Conservation (phyloP, 1,284 basidiomycete genomes). For the Grifola frondosa region DNA sequence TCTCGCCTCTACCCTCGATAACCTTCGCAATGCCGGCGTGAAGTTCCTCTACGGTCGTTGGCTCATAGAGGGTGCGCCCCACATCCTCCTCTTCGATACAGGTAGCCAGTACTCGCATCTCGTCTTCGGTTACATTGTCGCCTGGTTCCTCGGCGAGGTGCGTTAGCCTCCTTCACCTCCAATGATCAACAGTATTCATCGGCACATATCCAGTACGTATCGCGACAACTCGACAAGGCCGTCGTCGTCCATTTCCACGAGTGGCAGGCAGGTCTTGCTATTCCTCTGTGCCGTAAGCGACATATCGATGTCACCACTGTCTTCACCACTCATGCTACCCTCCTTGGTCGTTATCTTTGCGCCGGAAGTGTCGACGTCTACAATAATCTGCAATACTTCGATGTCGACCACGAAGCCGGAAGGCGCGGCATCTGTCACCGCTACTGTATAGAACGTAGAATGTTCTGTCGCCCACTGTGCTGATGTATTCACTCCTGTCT, state of each 20-base stretch:
- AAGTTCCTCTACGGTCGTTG: constrained; percentile 95
- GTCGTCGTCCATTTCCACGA: constrained; percentile 99
- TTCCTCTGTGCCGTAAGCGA: constrained; percentile 93
- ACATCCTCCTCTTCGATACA: constrained; percentile 94
- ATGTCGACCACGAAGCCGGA: constrained; percentile 98
- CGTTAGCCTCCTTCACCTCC: constrained; percentile 32
- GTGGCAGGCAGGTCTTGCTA: constrained; percentile 98
- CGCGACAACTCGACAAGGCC: constrained; percentile 77
- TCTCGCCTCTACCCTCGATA: constrained; percentile 67
- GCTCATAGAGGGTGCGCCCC: constrained; percentile 95
- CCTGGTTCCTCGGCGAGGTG: constrained; percentile 99
- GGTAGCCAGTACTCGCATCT: constrained; percentile 85
- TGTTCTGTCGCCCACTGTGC: constrained; percentile 92
- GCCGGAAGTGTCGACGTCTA: constrained; percentile 98
- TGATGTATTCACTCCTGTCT: constrained; percentile 98
- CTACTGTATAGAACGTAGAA: constrained; percentile 98
- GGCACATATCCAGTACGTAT: constrained; percentile 85
- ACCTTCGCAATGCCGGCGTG: constrained; percentile 86
- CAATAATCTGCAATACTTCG: constrained; percentile 99
- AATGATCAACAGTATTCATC: too few relatives aligned
- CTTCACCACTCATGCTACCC: constrained; percentile 97
- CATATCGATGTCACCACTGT: constrained; percentile 98
- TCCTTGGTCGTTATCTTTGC: constrained; percentile 96
- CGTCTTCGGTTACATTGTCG: constrained; percentile 96
- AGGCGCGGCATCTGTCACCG: constrained; percentile 92